phyloP scores from a whole-genome alignment of 257 asterid species.

The Jacaranda copaia region DNA sequence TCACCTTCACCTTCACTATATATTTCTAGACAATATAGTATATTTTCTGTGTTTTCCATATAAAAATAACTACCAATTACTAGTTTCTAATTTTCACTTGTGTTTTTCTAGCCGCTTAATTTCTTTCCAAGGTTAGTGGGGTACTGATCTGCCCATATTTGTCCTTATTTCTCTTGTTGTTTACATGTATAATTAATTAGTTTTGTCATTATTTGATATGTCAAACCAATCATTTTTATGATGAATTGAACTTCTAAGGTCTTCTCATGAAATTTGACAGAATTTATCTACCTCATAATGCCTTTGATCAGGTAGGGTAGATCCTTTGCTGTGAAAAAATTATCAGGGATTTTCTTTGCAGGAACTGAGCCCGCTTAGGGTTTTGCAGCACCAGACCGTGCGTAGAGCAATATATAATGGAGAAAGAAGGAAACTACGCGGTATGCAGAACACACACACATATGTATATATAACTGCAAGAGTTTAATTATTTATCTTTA shows the following conservation, averaged over 20 bases:
- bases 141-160: background rate
- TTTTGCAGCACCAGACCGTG: conserved; percentile 16
- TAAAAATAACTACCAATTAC: background rate
- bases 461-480: background rate
- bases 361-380: conserved; percentile 44
- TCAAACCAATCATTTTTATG: conserved; percentile 37
- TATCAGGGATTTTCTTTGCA: conserved; percentile 36
- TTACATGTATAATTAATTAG: conserved; percentile 30
- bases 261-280: conserved; percentile 25
- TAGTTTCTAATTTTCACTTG: conserved; percentile 4
- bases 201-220: conserved; percentile 43
- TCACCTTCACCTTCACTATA: background rate
- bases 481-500: background rate
- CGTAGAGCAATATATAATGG: conserved; percentile 49
- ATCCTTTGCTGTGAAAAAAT: conserved; percentile 44
- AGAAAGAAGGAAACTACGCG: conserved; percentile 67
- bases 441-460: conserved; percentile 43
- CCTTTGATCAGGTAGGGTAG: conserved; percentile 50
- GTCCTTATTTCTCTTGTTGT: conserved; percentile 34
- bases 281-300: conserved; percentile 19
- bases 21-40: conserved; percentile 33
- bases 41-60: background rate
- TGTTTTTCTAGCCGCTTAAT: background rate
- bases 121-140: conserved; percentile 33
- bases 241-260: conserved; percentile 25